A percentile compares a stretch with the other conserved stretches of the same genome.
Conservation (phyloP, 2,329 filamentous ascomycete species). For the Neoarthrinium moseri region DNA sequence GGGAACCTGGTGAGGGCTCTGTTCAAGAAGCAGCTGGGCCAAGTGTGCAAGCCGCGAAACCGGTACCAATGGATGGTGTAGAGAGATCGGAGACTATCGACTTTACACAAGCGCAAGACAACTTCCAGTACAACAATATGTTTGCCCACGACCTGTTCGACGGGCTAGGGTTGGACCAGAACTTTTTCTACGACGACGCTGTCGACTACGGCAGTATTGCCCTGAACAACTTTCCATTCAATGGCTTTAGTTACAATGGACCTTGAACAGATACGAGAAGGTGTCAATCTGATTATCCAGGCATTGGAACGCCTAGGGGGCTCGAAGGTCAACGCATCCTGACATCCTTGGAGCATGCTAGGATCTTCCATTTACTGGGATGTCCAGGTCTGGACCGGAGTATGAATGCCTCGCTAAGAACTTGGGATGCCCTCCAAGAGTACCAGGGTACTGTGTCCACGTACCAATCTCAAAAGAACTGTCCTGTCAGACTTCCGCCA, state of each 20-base stretch:
- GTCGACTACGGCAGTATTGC: slow-evolving; percentile 19
- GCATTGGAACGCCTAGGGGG: no score
- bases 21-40: not conserved
- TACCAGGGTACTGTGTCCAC: no score
- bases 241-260: not conserved
- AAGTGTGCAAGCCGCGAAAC: slow-evolving; percentile 7
- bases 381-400: no score
- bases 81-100: slow-evolving; percentile 3
- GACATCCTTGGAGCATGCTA: no score
- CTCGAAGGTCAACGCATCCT: no score
- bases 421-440: no score
- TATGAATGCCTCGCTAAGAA: no score
- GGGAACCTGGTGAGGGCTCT: not conserved
- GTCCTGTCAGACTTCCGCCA: no score
- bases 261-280: not conserved
- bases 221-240: slow-evolving; percentile 15
- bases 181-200: slow-evolving; percentile 24
- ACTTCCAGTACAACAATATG: slow-evolving; percentile 17
- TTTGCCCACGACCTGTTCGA: slow-evolving; percentile 26
- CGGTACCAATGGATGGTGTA: slow-evolving; percentile 11
- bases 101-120: slow-evolving; percentile 8
- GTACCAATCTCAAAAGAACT: no score
- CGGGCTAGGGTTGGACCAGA: slow-evolving; percentile 23
- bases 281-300: no score
- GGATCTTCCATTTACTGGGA: no score